A percentile compares a stretch with the other conserved stretches of the same genome.
Evolutionary conservation across 148 eudicot species (phyloP).

Genomic region (Hydrangea macrophylla): DNA sequence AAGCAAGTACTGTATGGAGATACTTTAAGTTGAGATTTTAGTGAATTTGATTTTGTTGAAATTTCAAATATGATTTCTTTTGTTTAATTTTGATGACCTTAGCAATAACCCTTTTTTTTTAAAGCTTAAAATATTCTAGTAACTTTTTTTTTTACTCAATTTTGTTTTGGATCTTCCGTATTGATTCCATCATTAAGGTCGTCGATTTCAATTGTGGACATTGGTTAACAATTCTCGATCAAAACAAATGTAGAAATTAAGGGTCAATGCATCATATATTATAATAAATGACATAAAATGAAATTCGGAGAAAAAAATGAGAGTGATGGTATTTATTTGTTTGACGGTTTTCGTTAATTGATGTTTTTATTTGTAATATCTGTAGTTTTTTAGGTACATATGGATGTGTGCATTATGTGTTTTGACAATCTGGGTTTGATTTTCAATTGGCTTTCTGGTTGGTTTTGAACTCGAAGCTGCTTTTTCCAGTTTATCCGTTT

Average conservation of each 20-base stretch:
- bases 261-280: too few relatives aligned
- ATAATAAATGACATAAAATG: too few relatives aligned
- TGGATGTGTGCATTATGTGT: conserved; percentile 38
- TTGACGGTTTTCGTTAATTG: too few relatives aligned
- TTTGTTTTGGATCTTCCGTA: too few relatives aligned
- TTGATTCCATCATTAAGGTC: too few relatives aligned
- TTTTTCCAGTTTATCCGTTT: conserved; percentile 66
- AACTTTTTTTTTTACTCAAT: too few relatives aligned
- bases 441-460: conserved; percentile 36
- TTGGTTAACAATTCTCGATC: too few relatives aligned
- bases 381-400: conserved; percentile 27
- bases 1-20: not conserved
- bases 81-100: not conserved
- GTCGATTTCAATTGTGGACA: too few relatives aligned
- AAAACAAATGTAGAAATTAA: too few relatives aligned
- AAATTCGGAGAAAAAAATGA: too few relatives aligned
- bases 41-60: conserved; percentile 5
- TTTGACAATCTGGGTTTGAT: conserved; percentile 15
- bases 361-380: not conserved
- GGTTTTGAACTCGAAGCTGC: conserved; percentile 68
- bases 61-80: conserved; percentile 14
- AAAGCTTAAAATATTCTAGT: too few relatives aligned
- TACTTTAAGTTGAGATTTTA: not conserved
- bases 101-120: not conserved
- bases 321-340: too few relatives aligned